A percentile compares a stretch with the other conserved stretches of the same genome.
These are phyloP conservation scores for Cladosporium oxysporum DNA, from an alignment of 2,329 filamentous ascomycete genomes.

Conservation along the genomic window DNA sequence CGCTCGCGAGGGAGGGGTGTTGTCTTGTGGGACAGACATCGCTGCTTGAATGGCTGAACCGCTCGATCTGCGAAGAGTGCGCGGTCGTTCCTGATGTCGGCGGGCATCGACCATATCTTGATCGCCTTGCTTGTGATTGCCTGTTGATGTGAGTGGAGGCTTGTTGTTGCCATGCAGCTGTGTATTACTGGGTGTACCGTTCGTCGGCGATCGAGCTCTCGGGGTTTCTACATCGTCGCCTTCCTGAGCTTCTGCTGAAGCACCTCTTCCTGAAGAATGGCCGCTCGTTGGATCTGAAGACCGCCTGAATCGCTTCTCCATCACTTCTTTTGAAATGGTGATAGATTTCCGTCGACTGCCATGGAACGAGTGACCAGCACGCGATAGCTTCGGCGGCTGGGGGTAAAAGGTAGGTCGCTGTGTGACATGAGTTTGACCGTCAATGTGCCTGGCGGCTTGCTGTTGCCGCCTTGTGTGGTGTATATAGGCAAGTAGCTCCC, in stretches of 20 bases:
- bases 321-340: constrained; percentile 15
- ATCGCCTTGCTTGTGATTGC: neutral
- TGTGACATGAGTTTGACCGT: constrained; percentile 44
- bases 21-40: constrained; percentile 37
- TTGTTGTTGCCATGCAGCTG: constrained; percentile 25
- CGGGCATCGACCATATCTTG: neutral
- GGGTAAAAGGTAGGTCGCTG: constrained; percentile 62
- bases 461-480: constrained; percentile 47
- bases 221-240: constrained; percentile 21
- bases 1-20: constrained; percentile 54
- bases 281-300: constrained; percentile 18
- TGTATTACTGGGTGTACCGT: constrained; percentile 22
- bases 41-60: constrained; percentile 30
- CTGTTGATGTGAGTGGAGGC: constrained; percentile 25
- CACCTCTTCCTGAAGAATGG: neutral
- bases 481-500: constrained; percentile 51
- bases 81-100: constrained; percentile 1
- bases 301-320: constrained; percentile 17
- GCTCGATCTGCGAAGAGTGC: constrained; percentile 31
- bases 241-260: constrained; percentile 1
- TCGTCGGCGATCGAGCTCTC: constrained; percentile 22
- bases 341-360: constrained; percentile 17
- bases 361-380: constrained; percentile 47
- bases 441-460: constrained; percentile 40
- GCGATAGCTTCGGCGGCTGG: constrained; percentile 60